These are phyloP conservation scores for Dryas integrifolia DNA, from an alignment of 331 rosid genomes.

Conservation along the genomic window DNA sequence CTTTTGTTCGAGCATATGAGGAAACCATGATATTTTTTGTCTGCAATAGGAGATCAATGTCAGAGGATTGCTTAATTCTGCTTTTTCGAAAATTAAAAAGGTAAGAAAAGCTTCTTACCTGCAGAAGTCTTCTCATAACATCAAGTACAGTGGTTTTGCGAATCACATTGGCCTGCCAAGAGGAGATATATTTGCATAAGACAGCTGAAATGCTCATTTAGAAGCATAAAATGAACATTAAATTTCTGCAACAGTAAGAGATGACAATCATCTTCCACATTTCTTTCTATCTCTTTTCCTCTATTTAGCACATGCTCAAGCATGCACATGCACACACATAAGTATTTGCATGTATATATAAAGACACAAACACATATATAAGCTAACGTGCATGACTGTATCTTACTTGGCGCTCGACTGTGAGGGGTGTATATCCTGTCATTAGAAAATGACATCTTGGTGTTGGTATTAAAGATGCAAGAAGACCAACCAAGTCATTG, in stretches of 20 bases:
- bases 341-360: neutral
- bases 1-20: constrained; percentile 94
- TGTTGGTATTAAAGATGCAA: constrained; percentile 93
- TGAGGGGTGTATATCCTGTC: constrained; percentile 98
- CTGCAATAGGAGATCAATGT: constrained; percentile 46
- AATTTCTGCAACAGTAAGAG: neutral
- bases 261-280: neutral
- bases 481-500: constrained; percentile 98
- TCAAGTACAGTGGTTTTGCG: constrained; percentile 98
- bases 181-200: constrained; percentile 29
- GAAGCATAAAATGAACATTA: constrained; percentile 1
- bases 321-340: neutral
- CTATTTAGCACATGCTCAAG: neutral
- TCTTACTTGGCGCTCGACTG: constrained; percentile 94
- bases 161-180: constrained; percentile 83
- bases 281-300: neutral
- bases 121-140: constrained; percentile 98
- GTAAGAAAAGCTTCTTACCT: constrained; percentile 46
- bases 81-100: neutral
- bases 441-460: constrained; percentile 98
- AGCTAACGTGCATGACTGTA: neutral
- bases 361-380: neutral
- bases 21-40: constrained; percentile 98
- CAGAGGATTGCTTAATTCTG: constrained; percentile 18
- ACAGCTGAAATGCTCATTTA: constrained; percentile 8